phyloP scores from a whole-genome alignment of 2,329 filamentous ascomycete genomes.

The Talaromyces marneffei region DNA sequence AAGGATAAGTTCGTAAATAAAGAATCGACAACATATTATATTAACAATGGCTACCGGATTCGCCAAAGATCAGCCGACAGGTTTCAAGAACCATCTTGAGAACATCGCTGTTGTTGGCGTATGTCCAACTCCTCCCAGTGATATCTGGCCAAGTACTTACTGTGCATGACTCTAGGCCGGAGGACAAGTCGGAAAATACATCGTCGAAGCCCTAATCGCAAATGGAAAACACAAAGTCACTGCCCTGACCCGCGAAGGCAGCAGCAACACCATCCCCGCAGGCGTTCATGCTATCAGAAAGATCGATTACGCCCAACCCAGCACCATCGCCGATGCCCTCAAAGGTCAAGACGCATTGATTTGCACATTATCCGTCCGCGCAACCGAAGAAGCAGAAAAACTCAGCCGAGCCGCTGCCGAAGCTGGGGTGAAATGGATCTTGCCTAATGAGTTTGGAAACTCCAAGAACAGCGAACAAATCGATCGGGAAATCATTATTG shows the following conservation, averaged over 20 bases:
- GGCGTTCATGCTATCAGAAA: constrained; percentile 38
- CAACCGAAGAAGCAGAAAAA: constrained; percentile 42
- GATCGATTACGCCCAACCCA: constrained; percentile 47
- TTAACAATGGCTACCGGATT: constrained; percentile 1
- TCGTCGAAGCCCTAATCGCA: constrained; percentile 35
- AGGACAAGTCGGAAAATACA: constrained; percentile 28
- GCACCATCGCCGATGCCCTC: constrained; percentile 46
- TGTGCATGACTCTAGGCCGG: constrained; percentile 25
- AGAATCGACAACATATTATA: not conserved
- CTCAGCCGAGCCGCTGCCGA: constrained; percentile 51
- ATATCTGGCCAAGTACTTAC: not conserved
- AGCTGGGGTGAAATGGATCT: constrained; percentile 51
- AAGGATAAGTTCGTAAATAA: too few relatives aligned
- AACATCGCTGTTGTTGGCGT: constrained; percentile 38
- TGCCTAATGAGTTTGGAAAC: constrained; percentile 46
- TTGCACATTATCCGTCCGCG: constrained; percentile 47
- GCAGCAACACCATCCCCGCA: constrained; percentile 39
- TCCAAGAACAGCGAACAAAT: constrained; percentile 28
- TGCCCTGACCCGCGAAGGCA: constrained; percentile 45
- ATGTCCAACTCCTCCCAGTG: constrained; percentile 14
- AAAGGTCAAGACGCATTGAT: constrained; percentile 52
- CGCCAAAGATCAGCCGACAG: constrained; percentile 12
- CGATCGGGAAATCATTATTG: constrained; percentile 34
- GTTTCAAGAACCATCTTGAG: constrained; percentile 27
- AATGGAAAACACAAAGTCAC: constrained; percentile 49